phyloP scores from a whole-genome alignment of 805 yeast species.

The Wickerhamomyces bovis region DNA sequence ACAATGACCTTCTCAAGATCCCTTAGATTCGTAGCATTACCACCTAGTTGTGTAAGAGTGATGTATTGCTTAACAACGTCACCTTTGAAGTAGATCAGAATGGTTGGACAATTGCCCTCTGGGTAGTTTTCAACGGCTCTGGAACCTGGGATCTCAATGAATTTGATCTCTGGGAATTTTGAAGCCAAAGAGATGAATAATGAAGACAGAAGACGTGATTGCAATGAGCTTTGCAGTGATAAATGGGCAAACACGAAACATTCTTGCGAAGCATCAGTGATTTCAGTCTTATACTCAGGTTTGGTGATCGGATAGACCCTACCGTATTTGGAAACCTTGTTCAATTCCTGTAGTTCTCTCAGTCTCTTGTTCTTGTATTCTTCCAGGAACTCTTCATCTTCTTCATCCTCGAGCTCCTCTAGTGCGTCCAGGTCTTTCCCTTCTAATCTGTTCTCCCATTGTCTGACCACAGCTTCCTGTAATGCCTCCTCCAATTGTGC shows the following conservation, averaged over 20 bases:
- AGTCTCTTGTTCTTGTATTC: constrained; percentile 72
- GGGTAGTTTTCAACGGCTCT: constrained; percentile 94
- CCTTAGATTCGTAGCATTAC: constrained; percentile 59
- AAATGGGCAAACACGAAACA: constrained; percentile 72
- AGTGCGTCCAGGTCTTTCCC: constrained; percentile 72
- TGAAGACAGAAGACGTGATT: constrained; percentile 63
- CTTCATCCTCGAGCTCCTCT: constrained; percentile 86
- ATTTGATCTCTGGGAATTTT: constrained; percentile 75
- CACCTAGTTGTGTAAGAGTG: constrained; percentile 78
- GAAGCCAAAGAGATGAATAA: constrained; percentile 53
- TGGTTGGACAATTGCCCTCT: constrained; percentile 83
- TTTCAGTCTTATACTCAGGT: constrained; percentile 81
- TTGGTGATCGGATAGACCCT: constrained; percentile 71
- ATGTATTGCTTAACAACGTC: constrained; percentile 76
- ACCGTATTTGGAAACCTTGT: constrained; percentile 59
- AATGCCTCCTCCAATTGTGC: constrained; percentile 82
- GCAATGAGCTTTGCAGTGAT: constrained; percentile 60
- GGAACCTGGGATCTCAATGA: constrained; percentile 85
- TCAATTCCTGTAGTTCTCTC: constrained; percentile 61
- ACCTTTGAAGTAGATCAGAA: constrained; percentile 72
- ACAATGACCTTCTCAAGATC: constrained; percentile 77
- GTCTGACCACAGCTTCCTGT: constrained; percentile 71
- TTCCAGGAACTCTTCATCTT: constrained; percentile 84
- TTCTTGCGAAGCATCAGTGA: constrained; percentile 72
- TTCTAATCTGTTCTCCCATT: constrained; percentile 80